Conservation (phyloP, 768 basidiomycete species). For the Heimioporus sp. region DNA sequence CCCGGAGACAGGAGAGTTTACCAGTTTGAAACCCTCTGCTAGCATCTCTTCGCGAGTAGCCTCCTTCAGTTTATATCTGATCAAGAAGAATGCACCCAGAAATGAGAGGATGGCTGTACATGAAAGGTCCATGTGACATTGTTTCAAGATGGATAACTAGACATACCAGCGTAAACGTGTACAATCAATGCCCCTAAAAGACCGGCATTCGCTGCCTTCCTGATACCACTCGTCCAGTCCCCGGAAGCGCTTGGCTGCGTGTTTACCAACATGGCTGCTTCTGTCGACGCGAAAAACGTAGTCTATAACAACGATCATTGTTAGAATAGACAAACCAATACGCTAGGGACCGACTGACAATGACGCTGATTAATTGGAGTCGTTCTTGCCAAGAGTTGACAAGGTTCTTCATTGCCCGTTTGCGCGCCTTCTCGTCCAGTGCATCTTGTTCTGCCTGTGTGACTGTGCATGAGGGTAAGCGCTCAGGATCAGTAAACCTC, state of each 20-base stretch:
- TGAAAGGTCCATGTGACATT: background rate
- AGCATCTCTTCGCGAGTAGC: constrained; percentile 48
- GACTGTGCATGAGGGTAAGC: constrained; percentile 19
- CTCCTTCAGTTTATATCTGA: constrained; percentile 53
- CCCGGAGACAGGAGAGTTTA: constrained; percentile 20
- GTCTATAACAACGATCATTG: constrained; percentile 36
- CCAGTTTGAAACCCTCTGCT: constrained; percentile 28
- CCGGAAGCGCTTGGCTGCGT: constrained; percentile 30
- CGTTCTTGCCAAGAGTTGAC: constrained; percentile 64
- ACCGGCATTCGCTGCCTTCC: constrained; percentile 42
- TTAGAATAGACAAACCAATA: background rate
- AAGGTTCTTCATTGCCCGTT: constrained; percentile 47
- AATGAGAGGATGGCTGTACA: constrained; percentile 44
- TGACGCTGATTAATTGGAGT: constrained; percentile 57
- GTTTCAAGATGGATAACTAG: background rate
- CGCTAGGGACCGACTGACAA: constrained; percentile 37
- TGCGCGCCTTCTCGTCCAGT: constrained; percentile 43
- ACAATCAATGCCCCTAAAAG: constrained; percentile 53
- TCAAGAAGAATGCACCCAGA: constrained; percentile 53
- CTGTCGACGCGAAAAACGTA: constrained; percentile 60
- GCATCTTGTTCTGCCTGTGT: constrained; percentile 51
- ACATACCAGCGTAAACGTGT: constrained; percentile 50
- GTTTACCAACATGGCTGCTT: constrained; percentile 50
- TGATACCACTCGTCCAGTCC: constrained; percentile 9
- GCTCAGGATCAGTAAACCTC: background rate